Conservation (phyloP, 108 stramenopile species). For the Cyclotella distinguenda region DNA sequence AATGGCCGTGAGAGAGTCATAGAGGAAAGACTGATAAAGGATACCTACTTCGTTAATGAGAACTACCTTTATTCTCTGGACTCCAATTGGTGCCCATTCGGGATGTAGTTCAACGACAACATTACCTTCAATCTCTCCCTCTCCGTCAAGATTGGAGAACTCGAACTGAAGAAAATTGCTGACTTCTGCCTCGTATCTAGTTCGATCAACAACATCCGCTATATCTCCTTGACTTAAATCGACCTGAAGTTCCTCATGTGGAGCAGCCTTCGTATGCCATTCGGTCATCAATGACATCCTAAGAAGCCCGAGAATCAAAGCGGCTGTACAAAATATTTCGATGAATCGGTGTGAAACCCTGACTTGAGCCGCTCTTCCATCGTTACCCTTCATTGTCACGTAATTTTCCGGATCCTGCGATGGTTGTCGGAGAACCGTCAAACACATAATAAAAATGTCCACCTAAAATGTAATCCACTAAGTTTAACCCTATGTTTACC, state of each 20-base stretch:
- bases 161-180: conserved; percentile 46
- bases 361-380: conserved; percentile 17
- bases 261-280: conserved; percentile 31
- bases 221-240: neutral
- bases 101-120: conserved; percentile 20
- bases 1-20: neutral
- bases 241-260: conserved; percentile 10
- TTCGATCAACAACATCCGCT: neutral
- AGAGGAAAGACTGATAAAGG: neutral
- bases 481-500: too few relatives aligned
- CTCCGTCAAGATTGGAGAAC: conserved; percentile 45
- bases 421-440: too few relatives aligned
- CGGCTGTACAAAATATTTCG: conserved; percentile 6
- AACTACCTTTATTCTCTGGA: conserved; percentile 22
- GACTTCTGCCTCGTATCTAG: conserved; percentile 3
- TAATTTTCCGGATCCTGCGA: too few relatives aligned
- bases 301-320: neutral
- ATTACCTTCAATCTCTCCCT: conserved; percentile 35
- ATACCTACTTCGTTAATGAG: neutral
- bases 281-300: conserved; percentile 5
- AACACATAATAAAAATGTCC: too few relatives aligned
- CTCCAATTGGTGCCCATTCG: conserved; percentile 28
- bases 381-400: conserved; percentile 26
- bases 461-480: too few relatives aligned
- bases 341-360: conserved; percentile 4